These are phyloP conservation scores for Hortaea sp. DNA, from an alignment of 2,329 filamentous ascomycete species.

Conservation along the genomic window DNA sequence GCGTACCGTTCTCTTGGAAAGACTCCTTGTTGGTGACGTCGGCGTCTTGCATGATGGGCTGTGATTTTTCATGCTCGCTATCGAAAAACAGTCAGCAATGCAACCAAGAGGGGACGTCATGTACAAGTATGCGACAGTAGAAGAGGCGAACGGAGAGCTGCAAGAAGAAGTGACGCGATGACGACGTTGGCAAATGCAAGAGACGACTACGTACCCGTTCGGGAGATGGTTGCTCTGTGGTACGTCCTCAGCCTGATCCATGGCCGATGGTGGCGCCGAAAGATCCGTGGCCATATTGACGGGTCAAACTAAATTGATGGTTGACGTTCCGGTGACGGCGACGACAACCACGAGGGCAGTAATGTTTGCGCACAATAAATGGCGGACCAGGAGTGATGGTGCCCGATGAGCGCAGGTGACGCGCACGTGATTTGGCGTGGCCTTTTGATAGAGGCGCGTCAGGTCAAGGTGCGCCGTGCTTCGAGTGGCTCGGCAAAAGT, in stretches of 20 bases:
- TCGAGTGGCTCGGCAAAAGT: conserved; percentile 1
- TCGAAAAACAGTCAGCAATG: not conserved
- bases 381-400: not conserved
- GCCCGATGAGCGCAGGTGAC: not conserved
- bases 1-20: conserved; percentile 12
- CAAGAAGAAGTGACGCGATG: not conserved
- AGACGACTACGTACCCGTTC: conserved; percentile 5
- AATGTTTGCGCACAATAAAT: not conserved
- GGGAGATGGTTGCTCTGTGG: conserved; percentile 3
- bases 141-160: not conserved
- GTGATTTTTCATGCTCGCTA: not conserved
- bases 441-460: not conserved
- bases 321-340: not conserved
- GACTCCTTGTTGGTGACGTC: conserved; percentile 12
- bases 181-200: not conserved
- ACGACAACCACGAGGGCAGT: not conserved
- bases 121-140: not conserved
- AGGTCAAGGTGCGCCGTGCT: not conserved
- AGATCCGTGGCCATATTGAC: conserved; percentile 9
- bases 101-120: not conserved
- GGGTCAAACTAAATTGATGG: not conserved
- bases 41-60: not conserved
- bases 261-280: not conserved
- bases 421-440: conserved; percentile 2
- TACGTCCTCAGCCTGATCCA: conserved; percentile 2